phyloP scores from a whole-genome alignment of 2,329 filamentous ascomycete genomes.

The Rosellinia necatrix region DNA sequence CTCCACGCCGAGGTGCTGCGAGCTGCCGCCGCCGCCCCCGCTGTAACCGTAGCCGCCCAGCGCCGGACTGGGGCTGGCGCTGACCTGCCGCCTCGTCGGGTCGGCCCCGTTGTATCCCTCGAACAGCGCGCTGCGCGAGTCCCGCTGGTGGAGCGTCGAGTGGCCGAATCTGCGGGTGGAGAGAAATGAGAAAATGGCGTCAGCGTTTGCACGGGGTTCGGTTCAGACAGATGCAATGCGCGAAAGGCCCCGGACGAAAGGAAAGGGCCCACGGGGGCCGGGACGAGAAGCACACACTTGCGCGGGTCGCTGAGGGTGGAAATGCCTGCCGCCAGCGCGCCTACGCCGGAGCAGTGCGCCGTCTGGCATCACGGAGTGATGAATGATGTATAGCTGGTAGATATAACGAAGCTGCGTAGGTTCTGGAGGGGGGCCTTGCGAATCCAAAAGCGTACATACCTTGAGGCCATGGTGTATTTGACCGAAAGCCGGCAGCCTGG shows the following conservation, averaged over 20 bases:
- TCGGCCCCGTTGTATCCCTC: slow-evolving; percentile 68
- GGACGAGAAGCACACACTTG: no score
- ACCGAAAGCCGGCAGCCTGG: slow-evolving; percentile 3
- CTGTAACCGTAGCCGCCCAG: slow-evolving; percentile 56
- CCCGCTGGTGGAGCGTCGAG: slow-evolving; percentile 73
- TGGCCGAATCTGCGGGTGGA: slow-evolving; percentile 64
- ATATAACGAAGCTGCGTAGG: background rate
- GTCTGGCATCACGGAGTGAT: no score
- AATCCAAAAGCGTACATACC: slow-evolving; percentile 31
- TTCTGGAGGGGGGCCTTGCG: background rate
- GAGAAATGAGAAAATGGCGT: no score
- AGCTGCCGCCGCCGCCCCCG: slow-evolving; percentile 29
- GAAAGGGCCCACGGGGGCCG: no score
- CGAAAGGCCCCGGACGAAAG: no score
- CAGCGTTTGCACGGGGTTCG: no score
- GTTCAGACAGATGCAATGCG: no score
- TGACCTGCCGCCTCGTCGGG: slow-evolving; percentile 48
- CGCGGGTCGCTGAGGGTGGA: no score
- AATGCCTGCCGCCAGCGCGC: no score
- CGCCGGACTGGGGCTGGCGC: slow-evolving; percentile 49
- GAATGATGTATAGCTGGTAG: background rate
- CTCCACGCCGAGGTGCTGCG: slow-evolving; percentile 38
- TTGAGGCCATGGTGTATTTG: slow-evolving; percentile 37
- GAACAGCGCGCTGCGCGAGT: slow-evolving; percentile 74
- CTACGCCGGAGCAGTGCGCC: no score